Base-by-base conservation (phyloP, 2,329 filamentous ascomycete genomes). In the Coniella vitis region DNA sequence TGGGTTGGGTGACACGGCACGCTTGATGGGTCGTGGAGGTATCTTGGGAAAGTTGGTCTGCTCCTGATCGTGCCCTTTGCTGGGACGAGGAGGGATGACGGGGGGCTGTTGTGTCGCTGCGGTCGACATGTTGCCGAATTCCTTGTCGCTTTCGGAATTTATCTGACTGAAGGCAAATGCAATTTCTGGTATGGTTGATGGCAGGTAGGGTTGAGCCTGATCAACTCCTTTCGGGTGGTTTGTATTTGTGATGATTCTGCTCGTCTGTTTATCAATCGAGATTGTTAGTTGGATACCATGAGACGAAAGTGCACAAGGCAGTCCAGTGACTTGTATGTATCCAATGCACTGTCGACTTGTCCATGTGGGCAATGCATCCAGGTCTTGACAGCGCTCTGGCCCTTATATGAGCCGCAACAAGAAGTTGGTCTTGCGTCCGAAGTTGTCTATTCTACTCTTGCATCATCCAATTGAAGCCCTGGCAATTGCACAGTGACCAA, bases 1-100 rank as follows among this genome's bases (percentile, higher is more conserved):
- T 57, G 84, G 81, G 57, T 81, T 78, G 38, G 88, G 88, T 48
- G 89, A 95, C 54, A 83, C 65, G 25, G 88, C 87, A 65, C 89
- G 86, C 56, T 89, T 83, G 58, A 81, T 62, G 4, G 90, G 90
- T 54, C 90, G 86, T 54, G 89, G 86, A 55, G 90, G 90, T 42
- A 95, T 76, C 61, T 79, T 80, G 53, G 90, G 90, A 37, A 79
- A 56, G 5, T 59, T 42, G 21, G 65, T 57, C 45, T 67, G 62
- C 51, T 69, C 65, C 54, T 69, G 73, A 45, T 77, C 76, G 56
- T 72, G 69, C 10, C 43, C 40, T 61, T 73, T 72, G 36, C 68
- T 66, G 9, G 79, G 79, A 54, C 79, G 75, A 58, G 78, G 77
- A 41, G 79, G 79, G 50, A 83, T 69, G 47, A 61, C 60, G n/a